phyloP scores from a whole-genome alignment of 768 basidiomycete species.

The Lentinula detonsa region DNA sequence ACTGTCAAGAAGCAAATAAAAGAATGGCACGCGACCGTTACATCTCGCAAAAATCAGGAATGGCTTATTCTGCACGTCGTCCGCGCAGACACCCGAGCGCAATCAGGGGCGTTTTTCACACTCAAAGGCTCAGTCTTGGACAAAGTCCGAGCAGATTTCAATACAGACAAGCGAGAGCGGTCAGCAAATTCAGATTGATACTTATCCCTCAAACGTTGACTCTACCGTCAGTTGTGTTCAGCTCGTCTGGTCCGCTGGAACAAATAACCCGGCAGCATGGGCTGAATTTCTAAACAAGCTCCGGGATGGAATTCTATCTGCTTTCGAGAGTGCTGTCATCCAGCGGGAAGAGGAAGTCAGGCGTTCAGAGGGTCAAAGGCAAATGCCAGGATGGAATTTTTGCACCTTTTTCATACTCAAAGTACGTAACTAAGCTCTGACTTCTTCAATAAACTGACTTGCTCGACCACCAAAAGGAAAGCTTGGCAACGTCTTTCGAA shows the following conservation, averaged over 20 bases:
- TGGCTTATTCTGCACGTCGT: constrained; percentile 90
- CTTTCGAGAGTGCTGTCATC: constrained; percentile 75
- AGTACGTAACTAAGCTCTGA: constrained; percentile 35
- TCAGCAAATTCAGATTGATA: constrained; percentile 19
- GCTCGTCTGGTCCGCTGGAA: constrained; percentile 66
- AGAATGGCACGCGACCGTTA: constrained; percentile 77
- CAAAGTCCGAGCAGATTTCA: constrained; percentile 90
- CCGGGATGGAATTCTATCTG: constrained; percentile 82
- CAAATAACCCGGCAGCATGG: constrained; percentile 77
- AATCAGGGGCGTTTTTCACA: constrained; percentile 69
- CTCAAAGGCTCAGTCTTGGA: constrained; percentile 82
- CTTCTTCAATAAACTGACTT: constrained; percentile 10
- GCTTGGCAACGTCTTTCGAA: constrained; percentile 86
- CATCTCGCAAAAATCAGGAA: constrained; percentile 77
- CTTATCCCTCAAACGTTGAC: constrained; percentile 12
- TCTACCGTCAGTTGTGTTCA: constrained; percentile 62
- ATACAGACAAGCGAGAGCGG: constrained; percentile 83
- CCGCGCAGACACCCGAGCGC: constrained; percentile 57
- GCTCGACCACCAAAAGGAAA: constrained; percentile 58
- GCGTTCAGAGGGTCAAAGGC: constrained; percentile 81
- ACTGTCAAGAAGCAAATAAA: constrained; percentile 81
- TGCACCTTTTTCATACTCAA: constrained; percentile 96
- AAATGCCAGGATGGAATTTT: constrained; percentile 98
- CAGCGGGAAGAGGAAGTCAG: constrained; percentile 88
- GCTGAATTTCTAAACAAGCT: constrained; percentile 82